Evolutionary conservation across 306 rosid species (phyloP), one percentile per base, ranked within the genome.

Genomic region (Citrullus amarus): DNA sequence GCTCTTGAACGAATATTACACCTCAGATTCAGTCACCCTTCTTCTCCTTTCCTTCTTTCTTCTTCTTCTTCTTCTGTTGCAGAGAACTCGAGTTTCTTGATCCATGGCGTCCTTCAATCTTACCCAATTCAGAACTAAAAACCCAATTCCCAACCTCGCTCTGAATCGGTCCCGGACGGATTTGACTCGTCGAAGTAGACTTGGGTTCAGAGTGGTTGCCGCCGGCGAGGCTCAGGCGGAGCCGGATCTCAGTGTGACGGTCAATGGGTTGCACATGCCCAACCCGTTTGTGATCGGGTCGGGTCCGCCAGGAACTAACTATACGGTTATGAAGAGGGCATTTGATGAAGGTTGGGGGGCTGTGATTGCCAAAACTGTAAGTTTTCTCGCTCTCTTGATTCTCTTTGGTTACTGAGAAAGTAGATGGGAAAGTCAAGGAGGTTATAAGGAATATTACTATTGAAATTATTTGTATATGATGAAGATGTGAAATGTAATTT

Each of bases 301-400:
- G 63, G 99, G 97, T 79, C 99, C 97, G 15, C 99, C 99, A 0
- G 99, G 97, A 7, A 95, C 99, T n/a, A 95, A 95, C 81, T 95
- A 95, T 78, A 95, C 97, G 44, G 99, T 95, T 71, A 95, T 95
- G 99, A 95, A 95, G 75, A 91, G 91, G 77, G 97, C 99, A 65
- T 95, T 95, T 77, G 99, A 95, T 79, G 99, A 95, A 88, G 99
- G 99, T 2, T 95, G 99, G 99, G 99, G 99, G 18, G 97, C 91
- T 63, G 97, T 95, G 81, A 95, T 95, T 78, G 99, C 97, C 34
- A 95, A 95, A 82, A 95, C 99, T 88, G 99, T 95, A 84, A 85
- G 96, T 60, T 58, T 5, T 22, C 6, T 59, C 38, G 20, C 41
- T 81, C 18, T 75, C 0, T 34, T 53, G n/a, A 54, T 25, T 58